Evolutionary conservation across 306 rosid species (phyloP).

Genomic region (Lupinus albus): DNA sequence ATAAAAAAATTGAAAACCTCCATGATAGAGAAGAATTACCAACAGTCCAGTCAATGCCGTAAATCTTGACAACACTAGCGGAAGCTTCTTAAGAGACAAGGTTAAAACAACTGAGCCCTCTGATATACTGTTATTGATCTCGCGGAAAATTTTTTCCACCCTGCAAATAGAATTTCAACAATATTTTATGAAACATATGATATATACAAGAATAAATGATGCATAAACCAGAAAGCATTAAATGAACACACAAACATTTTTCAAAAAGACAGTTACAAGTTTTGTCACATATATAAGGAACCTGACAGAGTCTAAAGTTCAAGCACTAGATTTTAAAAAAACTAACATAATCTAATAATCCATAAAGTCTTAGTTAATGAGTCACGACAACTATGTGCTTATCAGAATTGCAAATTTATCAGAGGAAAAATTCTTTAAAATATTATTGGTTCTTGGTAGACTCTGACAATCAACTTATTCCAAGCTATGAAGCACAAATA

Average conservation of each 20-base stretch:
- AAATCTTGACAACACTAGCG: slow-evolving; percentile 73
- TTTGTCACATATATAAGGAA: neutral
- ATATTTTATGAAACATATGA: slow-evolving; percentile 26
- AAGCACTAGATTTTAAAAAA: no score
- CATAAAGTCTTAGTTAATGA: neutral
- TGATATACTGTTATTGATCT: slow-evolving; percentile 72
- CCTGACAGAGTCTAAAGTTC: neutral
- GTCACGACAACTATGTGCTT: neutral
- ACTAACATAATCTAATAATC: neutral
- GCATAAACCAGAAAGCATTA: slow-evolving; percentile 5
- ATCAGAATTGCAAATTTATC: neutral
- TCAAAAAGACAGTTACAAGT: neutral
- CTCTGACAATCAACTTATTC: neutral
- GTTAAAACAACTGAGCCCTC: slow-evolving; percentile 75
- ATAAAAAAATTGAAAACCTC: neutral
- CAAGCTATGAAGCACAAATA: no score
- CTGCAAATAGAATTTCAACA: slow-evolving; percentile 51
- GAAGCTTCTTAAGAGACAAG: slow-evolving; percentile 68
- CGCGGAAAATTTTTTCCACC: slow-evolving; percentile 89
- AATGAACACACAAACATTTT: neutral
- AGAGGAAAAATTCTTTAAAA: neutral
- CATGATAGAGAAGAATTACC: slow-evolving; percentile 50
- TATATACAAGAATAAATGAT: slow-evolving; percentile 1
- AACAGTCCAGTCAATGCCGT: slow-evolving; percentile 93
- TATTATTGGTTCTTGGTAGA: neutral